Base-by-base conservation (phyloP, 2,329 filamentous ascomycete genomes). In the Cordyceps tenuipes region DNA sequence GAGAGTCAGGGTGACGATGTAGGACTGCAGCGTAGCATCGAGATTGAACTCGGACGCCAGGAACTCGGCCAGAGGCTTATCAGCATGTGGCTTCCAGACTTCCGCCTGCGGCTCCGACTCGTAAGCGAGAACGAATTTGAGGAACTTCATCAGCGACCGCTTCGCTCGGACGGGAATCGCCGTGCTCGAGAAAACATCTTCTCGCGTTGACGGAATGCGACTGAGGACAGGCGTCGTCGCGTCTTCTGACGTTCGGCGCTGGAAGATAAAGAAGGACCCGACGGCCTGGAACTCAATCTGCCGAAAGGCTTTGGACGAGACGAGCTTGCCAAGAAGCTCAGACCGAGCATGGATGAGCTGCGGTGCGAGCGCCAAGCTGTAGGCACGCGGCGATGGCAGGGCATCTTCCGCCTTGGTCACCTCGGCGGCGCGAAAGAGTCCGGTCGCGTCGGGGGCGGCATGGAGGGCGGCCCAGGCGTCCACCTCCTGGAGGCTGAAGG, bases 251-350 rank as follows among this genome's bases (percentile, higher is more conserved):
- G 69, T 68, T 5, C 69, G 31, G 1, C 73, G 68, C 61, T 81
- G 77, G 69, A 86, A 87, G 59, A 97, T 84, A 82, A 89, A 97
- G 84, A 93, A 97, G 60, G 89, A 93, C 29, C 93, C 93, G 29
- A 97, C 90, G 31, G 93, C 91, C 63, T 94, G 83, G 66, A 97
- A 97, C 70, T 97, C 93, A 51, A 99, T 82, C 75, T 97, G 92
- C 23, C 87, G 84, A 69, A 93, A 93, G 13, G 91, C 88, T 66
- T 87, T 88, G 7, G 93, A 96, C 2, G 91, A 91, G n/a, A 97
- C 90, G 17, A 97, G 83, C 67, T 86, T 82, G 9, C 85, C 83
- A 5, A 97, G 78, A 39, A 97, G 80, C 64, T 83, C 80, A 2
- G 92, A 96, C 58, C 87, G 87, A 10, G 90, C 84, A 73, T 97